Conservation (phyloP, 805 yeast genomes). For the Wickerhamiella musiphila region DNA sequence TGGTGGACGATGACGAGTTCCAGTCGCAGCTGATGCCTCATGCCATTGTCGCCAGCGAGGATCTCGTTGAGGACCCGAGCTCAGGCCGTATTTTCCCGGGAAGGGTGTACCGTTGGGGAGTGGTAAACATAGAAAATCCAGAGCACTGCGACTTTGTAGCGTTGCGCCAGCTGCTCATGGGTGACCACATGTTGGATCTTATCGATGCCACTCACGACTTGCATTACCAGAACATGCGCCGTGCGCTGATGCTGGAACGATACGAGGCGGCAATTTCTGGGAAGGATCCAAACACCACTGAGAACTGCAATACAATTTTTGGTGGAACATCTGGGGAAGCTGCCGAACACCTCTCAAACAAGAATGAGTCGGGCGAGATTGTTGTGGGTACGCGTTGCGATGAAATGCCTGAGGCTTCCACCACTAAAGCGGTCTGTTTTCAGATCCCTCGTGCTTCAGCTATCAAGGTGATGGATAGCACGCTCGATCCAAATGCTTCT, state of each 20-base stretch:
- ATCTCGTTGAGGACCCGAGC: slow-evolving; percentile 35
- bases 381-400: not conserved
- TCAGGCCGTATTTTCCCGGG: slow-evolving; percentile 56
- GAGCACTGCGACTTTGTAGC: slow-evolving; percentile 58
- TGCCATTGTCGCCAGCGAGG: slow-evolving; percentile 50
- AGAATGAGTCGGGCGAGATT: not conserved
- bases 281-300: no score
- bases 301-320: no score
- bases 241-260: slow-evolving; percentile 15
- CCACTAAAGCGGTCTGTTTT: slow-evolving; percentile 1
- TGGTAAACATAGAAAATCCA: slow-evolving; percentile 64
- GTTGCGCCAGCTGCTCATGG: slow-evolving; percentile 47
- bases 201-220: slow-evolving; percentile 57
- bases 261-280: slow-evolving; percentile 7
- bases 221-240: slow-evolving; percentile 65
- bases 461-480: not conserved
- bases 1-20: no score
- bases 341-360: not conserved
- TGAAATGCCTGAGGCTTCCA: not conserved
- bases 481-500: no score
- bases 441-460: not conserved
- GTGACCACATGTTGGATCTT: slow-evolving; percentile 60
- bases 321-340: not conserved
- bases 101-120: slow-evolving; percentile 76
- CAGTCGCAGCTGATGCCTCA: slow-evolving; percentile 58